phyloP scores from a whole-genome alignment of 208 protist genomes.

The Leishmania major region DNA sequence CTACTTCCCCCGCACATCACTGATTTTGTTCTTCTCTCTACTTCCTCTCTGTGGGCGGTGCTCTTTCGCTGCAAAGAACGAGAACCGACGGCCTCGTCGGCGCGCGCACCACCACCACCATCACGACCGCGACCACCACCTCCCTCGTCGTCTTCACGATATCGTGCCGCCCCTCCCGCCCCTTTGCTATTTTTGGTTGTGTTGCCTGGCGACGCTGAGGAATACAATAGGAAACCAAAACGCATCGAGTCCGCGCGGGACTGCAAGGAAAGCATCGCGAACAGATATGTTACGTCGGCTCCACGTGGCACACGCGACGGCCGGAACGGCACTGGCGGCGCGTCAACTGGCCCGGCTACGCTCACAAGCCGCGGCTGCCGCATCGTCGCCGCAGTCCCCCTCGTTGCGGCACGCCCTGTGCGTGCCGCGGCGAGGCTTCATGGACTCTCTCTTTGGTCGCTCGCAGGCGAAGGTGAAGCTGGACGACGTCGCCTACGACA shows the following conservation, averaged over 20 bases:
- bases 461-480: conserved; percentile 52
- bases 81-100: not conserved
- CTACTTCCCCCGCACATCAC: not conserved
- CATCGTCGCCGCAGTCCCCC: not conserved
- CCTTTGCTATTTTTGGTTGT: not conserved
- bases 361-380: not conserved
- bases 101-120: not conserved
- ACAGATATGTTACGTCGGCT: conserved; percentile 11
- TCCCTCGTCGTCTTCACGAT: not conserved
- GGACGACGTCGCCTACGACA: conserved; percentile 79
- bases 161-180: not conserved
- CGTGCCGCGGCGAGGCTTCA: conserved; percentile 35
- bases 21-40: not conserved
- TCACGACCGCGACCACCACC: not conserved
- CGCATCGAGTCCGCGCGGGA: not conserved
- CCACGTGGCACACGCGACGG: conserved; percentile 5
- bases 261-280: not conserved
- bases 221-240: not conserved
- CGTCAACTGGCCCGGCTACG: not conserved
- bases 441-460: conserved; percentile 40
- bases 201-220: not conserved
- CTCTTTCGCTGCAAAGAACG: not conserved
- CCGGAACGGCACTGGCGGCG: conserved; percentile 5
- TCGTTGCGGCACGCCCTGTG: not conserved
- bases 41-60: not conserved